Evolutionary conservation across 768 basidiomycete species (phyloP).

Genomic region (Glaciozyma antarctica): DNA sequence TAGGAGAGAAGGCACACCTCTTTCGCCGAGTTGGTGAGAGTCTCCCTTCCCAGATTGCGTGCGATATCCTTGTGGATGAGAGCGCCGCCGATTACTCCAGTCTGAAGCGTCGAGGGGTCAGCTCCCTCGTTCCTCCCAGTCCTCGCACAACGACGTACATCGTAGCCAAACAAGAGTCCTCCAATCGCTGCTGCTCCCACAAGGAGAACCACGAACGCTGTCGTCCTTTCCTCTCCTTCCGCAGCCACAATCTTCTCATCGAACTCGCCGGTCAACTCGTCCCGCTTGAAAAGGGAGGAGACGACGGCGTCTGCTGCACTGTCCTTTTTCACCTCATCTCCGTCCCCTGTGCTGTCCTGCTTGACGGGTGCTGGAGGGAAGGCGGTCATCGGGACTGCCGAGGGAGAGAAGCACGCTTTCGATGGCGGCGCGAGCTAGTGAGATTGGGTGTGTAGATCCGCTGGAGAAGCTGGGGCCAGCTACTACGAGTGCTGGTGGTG

Average conservation of each 20-base stretch:
- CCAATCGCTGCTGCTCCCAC: conserved; percentile 42
- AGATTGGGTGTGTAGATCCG: neutral
- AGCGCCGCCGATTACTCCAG: conserved; percentile 33
- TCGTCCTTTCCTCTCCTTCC: conserved; percentile 45
- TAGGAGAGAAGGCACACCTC: conserved; percentile 9
- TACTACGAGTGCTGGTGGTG: no score
- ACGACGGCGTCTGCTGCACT: no score
- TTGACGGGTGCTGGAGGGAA: no score
- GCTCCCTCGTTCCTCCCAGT: neutral
- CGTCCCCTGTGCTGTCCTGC: no score
- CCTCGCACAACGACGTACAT: conserved; percentile 4
- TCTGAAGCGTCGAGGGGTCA: conserved; percentile 1
- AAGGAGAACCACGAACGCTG: conserved; percentile 68
- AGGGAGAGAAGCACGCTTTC: neutral
- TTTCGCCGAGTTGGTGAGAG: conserved; percentile 20
- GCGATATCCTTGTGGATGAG: conserved; percentile 29
- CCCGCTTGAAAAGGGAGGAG: no score
- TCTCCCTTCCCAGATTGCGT: conserved; percentile 12
- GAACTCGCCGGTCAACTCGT: conserved; percentile 8
- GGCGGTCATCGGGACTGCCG: no score
- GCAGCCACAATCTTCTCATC: conserved; percentile 33
- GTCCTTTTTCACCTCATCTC: no score
- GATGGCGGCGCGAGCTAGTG: neutral
- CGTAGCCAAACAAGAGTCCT: conserved; percentile 30
- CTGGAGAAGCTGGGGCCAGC: no score